A percentile compares a stretch with the other conserved stretches of the same genome.
Evolutionary conservation across 805 yeast species (phyloP).

Genomic region (Hanseniaspora valbyensis): DNA sequence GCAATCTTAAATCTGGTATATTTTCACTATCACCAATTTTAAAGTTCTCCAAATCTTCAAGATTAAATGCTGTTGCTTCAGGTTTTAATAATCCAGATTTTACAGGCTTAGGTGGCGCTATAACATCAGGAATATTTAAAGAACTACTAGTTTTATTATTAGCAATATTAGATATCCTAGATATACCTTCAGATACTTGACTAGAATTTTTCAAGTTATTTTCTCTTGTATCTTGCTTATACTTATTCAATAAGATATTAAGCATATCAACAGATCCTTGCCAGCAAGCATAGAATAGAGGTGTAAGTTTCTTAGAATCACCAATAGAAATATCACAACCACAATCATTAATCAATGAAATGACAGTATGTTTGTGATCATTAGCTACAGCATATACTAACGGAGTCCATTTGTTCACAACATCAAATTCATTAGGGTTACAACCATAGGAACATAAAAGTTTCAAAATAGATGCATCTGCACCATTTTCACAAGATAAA

Average conservation of each 20-base stretch:
- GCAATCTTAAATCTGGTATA: constrained; percentile 82
- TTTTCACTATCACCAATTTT: constrained; percentile 40
- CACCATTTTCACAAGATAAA: constrained; percentile 74
- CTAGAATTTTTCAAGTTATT: not conserved
- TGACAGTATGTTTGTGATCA: constrained; percentile 64
- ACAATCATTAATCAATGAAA: constrained; percentile 47
- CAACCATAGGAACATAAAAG: constrained; percentile 62
- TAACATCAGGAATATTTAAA: not conserved
- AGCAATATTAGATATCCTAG: not conserved
- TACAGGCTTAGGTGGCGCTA: not conserved
- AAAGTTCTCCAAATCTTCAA: constrained; percentile 21
- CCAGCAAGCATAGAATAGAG: constrained; percentile 82
- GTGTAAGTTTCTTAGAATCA: constrained; percentile 73
- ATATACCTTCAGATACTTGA: not conserved
- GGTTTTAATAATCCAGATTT: constrained; percentile 14
- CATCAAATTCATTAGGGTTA: constrained; percentile 67
- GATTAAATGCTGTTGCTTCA: constrained; percentile 17
- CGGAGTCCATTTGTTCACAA: constrained; percentile 88
- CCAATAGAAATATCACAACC: constrained; percentile 60
- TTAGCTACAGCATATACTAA: constrained; percentile 80
- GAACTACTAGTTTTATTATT: not conserved
- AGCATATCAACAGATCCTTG: constrained; percentile 84
- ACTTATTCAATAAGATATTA: constrained; percentile 42
- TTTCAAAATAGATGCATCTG: constrained; percentile 52
- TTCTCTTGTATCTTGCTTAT: not conserved